Base-by-base conservation (phyloP, 192 early-diverging fungal species). In the Coemansia sp. region DNA sequence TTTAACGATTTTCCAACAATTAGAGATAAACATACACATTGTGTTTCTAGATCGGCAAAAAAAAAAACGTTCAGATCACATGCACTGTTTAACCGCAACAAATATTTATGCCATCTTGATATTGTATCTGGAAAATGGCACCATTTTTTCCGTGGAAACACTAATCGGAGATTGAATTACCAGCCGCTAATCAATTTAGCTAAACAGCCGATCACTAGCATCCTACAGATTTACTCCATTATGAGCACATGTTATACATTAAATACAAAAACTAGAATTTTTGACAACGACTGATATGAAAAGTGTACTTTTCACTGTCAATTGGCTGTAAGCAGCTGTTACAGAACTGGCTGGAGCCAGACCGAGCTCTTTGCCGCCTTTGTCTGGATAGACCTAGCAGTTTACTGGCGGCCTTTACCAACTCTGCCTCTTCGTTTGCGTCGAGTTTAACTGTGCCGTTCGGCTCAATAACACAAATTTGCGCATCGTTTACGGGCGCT, bases 211-310 rank as follows among this genome's bases (percentile, higher is more conserved):
- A 26, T 26, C 23, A 3, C 4, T 26, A 4, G 23, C 23, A 26
- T 26, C 23, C 4, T 26, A 4, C 23, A 4, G 23, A 26, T 26
- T 26, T 26, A 26, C 23, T 3, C 23, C 23, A 26, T n/a, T n/a
- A n/a, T 26, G 4, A 4, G 23, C 23, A 26, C 4, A 26, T 26
- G 4, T 26, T 26, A 3, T 26, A 26, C 23, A 26, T 40, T 40
- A 40, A 1, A 14, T 3, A 6, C 2, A 40, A 40, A 11, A 40
- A 40, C 11, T 40, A 40, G 3, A 5, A 26, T 21, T 16, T 49
- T 31, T 15, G 23, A 31, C 47, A 49, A 14, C 47, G 47, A 26
- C 47, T 49, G 26, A 20, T 26, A 13, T 49, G 47, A 28, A 31
- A 49, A 3, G 47, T 21, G 5, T 31, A 49, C 12, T 49, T 14